Base-by-base conservation (phyloP, 2,329 filamentous ascomycete genomes). In the Ambrosiella beaveri region DNA sequence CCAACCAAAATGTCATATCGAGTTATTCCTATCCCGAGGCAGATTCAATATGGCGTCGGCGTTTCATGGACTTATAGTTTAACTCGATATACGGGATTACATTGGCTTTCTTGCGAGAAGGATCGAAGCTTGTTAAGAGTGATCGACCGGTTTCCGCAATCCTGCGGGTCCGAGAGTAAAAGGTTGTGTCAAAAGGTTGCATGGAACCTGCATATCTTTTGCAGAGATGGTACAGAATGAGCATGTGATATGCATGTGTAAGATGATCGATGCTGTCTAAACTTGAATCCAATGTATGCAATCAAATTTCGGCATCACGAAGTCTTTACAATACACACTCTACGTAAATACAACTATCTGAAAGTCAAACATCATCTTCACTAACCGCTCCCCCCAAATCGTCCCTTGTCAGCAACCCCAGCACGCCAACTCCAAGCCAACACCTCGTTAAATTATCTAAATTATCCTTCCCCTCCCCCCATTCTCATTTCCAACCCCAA, bases 371-470 rank as follows among this genome's bases (percentile, higher is more conserved):
- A 27, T 41, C 40, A 41, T 41, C 39, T 7, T 7, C 44, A 15
- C 44, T 17, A 47, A 3, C n/a, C 11, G 3, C 5, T n/a, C 44
- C 8, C 19, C 2, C 7, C 2, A 8, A 17, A 13, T 17, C 44
- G 3, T 47, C n/a, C 44, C 44, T 47, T 47, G 15, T n/a, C 13
- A 49, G 3, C 2, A 15, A 53, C 19, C 51, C 36, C 51, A 38
- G 51, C 37, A 37, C 37, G 15, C 51, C 35, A 38, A 53, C 35
- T 53, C 39, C 51, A 53, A 39, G 51, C 51, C 51, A 53, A 53
- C 35, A 38, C 12, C 27, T 53, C 12, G 51, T 53, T 17, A 53
- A 17, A 53, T 39, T 53, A 38, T 53, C 37, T 17, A 53, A 17
- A 53, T 39, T 53, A 17, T 53, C 37, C 51, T n/a, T 13, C 35